Conservation (phyloP, 352 stramenopile species). For the Phytophthora crassamura region DNA sequence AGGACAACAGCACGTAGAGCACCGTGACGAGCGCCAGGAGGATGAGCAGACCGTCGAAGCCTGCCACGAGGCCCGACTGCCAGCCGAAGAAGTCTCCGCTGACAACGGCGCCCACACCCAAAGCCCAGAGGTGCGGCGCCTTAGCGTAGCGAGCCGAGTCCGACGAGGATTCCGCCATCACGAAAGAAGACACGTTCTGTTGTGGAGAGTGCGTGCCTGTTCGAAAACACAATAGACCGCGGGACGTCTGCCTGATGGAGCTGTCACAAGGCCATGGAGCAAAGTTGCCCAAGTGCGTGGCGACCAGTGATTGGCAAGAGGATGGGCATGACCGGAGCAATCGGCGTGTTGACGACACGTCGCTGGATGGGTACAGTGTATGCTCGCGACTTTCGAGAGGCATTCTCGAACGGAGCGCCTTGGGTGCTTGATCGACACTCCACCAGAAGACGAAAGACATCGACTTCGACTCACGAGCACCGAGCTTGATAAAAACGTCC, state of each 20-base stretch:
- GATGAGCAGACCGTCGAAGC: conserved; percentile 67
- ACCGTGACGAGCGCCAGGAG: conserved; percentile 63
- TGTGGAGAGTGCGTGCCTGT: not conserved
- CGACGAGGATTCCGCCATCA: conserved; percentile 14
- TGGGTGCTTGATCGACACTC: too few species aligned
- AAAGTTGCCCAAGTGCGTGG: conserved; percentile 15
- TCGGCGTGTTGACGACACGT: not conserved
- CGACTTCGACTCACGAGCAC: too few species aligned
- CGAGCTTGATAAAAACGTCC: too few species aligned
- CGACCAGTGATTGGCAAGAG: conserved; percentile 14
- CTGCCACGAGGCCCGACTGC: conserved; percentile 59
- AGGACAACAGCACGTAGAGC: conserved; percentile 70
- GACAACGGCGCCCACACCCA: conserved; percentile 66
- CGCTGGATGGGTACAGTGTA: too few species aligned
- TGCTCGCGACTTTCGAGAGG: too few species aligned
- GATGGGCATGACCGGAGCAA: not conserved
- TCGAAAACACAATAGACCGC: not conserved
- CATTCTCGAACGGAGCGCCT: too few species aligned
- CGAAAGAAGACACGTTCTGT: not conserved
- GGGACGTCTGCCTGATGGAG: not conserved
- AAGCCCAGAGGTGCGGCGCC: conserved; percentile 59
- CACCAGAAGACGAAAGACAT: too few species aligned
- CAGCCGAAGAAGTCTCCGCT: conserved; percentile 73
- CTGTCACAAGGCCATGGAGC: conserved; percentile 3
- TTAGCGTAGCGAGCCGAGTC: conserved; percentile 50